These are phyloP conservation scores for Corchorus capsularis DNA, from an alignment of 345 rosid genomes.

Conservation along the genomic window DNA sequence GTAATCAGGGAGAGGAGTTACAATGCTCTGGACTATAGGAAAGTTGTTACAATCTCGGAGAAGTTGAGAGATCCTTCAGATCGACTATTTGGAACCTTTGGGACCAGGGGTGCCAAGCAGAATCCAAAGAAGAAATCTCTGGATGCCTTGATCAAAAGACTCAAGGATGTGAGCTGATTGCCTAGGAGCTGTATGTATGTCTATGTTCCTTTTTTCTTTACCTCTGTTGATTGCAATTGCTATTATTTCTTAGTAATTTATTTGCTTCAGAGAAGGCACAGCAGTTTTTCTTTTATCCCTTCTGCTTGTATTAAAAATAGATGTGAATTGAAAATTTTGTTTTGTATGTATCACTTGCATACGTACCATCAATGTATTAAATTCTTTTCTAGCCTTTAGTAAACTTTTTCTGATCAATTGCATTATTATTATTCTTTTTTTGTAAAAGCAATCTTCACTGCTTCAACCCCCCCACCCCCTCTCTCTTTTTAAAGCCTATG, in stretches of 20 bases:
- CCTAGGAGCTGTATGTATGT: constrained; percentile 29
- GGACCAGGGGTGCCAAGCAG: constrained; percentile 80
- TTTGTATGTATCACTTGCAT: constrained; percentile 36
- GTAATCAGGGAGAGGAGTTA: constrained; percentile 92
- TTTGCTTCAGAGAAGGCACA: constrained; percentile 18
- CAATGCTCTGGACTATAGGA: constrained; percentile 73
- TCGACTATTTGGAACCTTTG: constrained; percentile 87
- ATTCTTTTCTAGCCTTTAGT: constrained; percentile 24
- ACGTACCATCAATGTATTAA: constrained; percentile 26
- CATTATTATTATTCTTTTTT: not conserved
- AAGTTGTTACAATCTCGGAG: constrained; percentile 77
- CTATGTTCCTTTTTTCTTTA: constrained; percentile 26
- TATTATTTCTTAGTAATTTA: constrained; percentile 34
- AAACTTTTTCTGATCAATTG: constrained; percentile 17
- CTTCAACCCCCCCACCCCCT: too few relatives aligned
- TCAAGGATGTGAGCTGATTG: constrained; percentile 81
- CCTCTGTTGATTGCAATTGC: constrained; percentile 38
- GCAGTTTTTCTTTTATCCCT: constrained; percentile 19
- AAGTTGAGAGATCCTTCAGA: constrained; percentile 91
- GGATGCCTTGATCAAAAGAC: constrained; percentile 83
- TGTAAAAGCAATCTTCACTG: not conserved
- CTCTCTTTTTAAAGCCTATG: too few relatives aligned
- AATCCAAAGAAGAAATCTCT: constrained; percentile 94
- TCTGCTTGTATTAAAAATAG: constrained; percentile 27
- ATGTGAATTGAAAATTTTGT: constrained; percentile 17